Conservation (phyloP, 2,329 filamentous ascomycete species). For the Magnaporthiopsis incrustans region DNA sequence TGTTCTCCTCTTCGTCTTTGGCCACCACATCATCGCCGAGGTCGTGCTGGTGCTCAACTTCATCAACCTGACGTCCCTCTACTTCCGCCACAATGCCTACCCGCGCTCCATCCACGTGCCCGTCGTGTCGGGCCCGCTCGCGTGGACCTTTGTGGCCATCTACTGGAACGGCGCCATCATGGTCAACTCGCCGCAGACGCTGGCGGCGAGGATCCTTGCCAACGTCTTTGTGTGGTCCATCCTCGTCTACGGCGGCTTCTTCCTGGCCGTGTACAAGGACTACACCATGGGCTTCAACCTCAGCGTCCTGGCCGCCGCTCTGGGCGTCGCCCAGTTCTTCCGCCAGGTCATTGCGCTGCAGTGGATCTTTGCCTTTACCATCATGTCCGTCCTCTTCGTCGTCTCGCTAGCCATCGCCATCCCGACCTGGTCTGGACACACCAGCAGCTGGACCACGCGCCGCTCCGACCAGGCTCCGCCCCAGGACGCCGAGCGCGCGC, state of each 20-base stretch:
- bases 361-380: slow-evolving; percentile 86
- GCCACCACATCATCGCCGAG: slow-evolving; percentile 68
- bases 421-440: slow-evolving; percentile 54
- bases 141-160: slow-evolving; percentile 78
- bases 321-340: slow-evolving; percentile 71
- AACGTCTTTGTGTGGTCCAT: slow-evolving; percentile 87
- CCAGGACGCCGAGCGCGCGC: slow-evolving; percentile 50
- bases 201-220: slow-evolving; percentile 70
- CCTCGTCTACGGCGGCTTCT: slow-evolving; percentile 67
- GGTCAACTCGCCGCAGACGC: slow-evolving; percentile 55
- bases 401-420: slow-evolving; percentile 57
- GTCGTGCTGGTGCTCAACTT: slow-evolving; percentile 73
- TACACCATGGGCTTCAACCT: slow-evolving; percentile 75
- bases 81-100: slow-evolving; percentile 69
- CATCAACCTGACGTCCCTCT: slow-evolving; percentile 68
- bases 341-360: slow-evolving; percentile 69
- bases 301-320: slow-evolving; percentile 62
- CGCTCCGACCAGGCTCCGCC: slow-evolving; percentile 23
- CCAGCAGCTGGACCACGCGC: slow-evolving; percentile 35
- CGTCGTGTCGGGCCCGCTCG: slow-evolving; percentile 68
- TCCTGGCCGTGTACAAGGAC: slow-evolving; percentile 66
- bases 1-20: slow-evolving; percentile 73
- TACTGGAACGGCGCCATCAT: slow-evolving; percentile 87
- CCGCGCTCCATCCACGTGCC: slow-evolving; percentile 70
- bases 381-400: slow-evolving; percentile 69